A percentile compares a stretch with the other conserved stretches of the same genome.
These are phyloP conservation scores for Aureobasidium uvarum DNA, from an alignment of 2,329 filamentous ascomycete genomes.

Conservation along the genomic window DNA sequence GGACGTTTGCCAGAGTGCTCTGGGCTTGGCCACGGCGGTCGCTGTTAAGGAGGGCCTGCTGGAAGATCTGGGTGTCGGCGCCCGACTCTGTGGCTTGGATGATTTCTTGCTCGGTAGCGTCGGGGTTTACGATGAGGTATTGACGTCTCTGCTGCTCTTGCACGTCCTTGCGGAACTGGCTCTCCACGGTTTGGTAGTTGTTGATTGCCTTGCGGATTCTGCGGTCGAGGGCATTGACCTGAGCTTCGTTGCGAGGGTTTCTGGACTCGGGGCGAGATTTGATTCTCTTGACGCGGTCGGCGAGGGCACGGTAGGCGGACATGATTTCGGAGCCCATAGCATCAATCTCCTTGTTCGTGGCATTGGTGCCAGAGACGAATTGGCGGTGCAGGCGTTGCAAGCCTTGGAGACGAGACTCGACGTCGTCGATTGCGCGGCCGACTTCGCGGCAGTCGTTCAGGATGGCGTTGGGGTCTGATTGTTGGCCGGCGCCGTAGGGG, in stretches of 20 bases:
- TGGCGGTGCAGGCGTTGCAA: conserved; percentile 70
- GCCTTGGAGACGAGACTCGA: conserved; percentile 69
- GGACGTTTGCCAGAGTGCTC: conserved; percentile 73
- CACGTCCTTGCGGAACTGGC: conserved; percentile 73
- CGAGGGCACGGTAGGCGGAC: conserved; percentile 74
- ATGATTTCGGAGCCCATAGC: conserved; percentile 75
- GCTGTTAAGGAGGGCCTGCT: conserved; percentile 78
- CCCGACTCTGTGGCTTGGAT: conserved; percentile 70
- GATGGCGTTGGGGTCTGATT: conserved; percentile 67
- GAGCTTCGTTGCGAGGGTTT: conserved; percentile 69
- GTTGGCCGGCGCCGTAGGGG: conserved; percentile 30
- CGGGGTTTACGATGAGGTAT: conserved; percentile 82
- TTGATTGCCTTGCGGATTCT: conserved; percentile 78
- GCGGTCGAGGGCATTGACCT: conserved; percentile 78
- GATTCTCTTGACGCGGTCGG: conserved; percentile 73
- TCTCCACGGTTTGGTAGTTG: conserved; percentile 76
- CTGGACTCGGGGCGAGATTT: conserved; percentile 75
- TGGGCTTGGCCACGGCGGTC: conserved; percentile 79
- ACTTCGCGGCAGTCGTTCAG: conserved; percentile 83
- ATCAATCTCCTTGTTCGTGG: conserved; percentile 66
- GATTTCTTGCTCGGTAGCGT: conserved; percentile 76
- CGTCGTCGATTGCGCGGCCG: conserved; percentile 69
- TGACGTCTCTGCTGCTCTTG: conserved; percentile 84
- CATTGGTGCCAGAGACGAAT: conserved; percentile 66
- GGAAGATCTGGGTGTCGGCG: conserved; percentile 77